Evolutionary conservation across 2,329 filamentous ascomycete genomes (phyloP).

Genomic region (Apiospora koreana): DNA sequence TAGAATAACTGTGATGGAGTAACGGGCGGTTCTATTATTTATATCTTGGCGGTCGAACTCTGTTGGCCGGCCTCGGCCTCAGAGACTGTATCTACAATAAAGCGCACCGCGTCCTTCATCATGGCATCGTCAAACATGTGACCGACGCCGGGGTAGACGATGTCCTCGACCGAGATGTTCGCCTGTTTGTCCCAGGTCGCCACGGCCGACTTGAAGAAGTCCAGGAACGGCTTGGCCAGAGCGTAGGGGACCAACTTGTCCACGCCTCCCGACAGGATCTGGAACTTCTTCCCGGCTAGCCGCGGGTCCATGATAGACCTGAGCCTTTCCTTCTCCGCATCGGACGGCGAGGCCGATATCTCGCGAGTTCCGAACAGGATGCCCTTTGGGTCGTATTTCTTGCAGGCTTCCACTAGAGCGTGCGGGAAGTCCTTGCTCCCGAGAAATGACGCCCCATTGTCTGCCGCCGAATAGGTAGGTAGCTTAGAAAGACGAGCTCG

Average conservation of each 20-base stretch:
- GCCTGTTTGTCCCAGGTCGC: slow-evolving; percentile 56
- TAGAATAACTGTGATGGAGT: not conserved
- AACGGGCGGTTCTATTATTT: not conserved
- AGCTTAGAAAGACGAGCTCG: slow-evolving; percentile 74
- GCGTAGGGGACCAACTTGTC: slow-evolving; percentile 75
- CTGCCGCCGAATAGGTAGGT: slow-evolving; percentile 56
- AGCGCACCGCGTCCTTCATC: slow-evolving; percentile 65
- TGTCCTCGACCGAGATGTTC: slow-evolving; percentile 60
- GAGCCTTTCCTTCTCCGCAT: slow-evolving; percentile 45
- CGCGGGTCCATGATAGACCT: slow-evolving; percentile 46
- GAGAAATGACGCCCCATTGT: slow-evolving; percentile 65
- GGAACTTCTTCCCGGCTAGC: slow-evolving; percentile 62
- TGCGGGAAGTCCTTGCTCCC: slow-evolving; percentile 77
- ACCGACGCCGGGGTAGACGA: slow-evolving; percentile 67
- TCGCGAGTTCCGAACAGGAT: slow-evolving; percentile 62
- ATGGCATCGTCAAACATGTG: slow-evolving; percentile 71
- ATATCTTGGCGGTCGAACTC: slow-evolving; percentile 28
- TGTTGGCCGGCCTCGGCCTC: slow-evolving; percentile 29
- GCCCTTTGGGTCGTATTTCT: slow-evolving; percentile 72
- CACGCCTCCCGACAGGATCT: slow-evolving; percentile 64
- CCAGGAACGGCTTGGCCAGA: slow-evolving; percentile 60
- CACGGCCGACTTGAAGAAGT: slow-evolving; percentile 58
- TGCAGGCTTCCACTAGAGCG: slow-evolving; percentile 63
- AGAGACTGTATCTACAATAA: slow-evolving; percentile 54
- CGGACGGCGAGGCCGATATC: slow-evolving; percentile 34